Conservation (phyloP, 2,329 filamentous ascomycete species). For the Cladosporium velox region DNA sequence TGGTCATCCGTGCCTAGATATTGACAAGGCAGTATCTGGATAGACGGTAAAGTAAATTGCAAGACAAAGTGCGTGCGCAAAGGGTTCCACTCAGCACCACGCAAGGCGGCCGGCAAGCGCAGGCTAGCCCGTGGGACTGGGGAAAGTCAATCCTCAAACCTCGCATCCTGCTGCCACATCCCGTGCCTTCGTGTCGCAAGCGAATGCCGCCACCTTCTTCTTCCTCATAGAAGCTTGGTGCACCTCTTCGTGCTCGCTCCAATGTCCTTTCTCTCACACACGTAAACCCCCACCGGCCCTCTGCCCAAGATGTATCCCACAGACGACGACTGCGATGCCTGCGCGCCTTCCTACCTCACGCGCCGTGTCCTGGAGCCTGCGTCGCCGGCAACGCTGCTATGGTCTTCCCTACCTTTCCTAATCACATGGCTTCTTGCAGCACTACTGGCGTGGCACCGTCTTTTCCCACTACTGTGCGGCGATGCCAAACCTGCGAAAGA, state of each 20-base stretch:
- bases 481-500: constrained; percentile 55
- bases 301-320: constrained; percentile 40
- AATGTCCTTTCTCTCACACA: not conserved
- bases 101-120: not conserved
- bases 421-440: constrained; percentile 67
- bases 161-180: constrained; percentile 1
- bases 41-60: not conserved
- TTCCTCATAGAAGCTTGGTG: not conserved
- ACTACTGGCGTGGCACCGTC: constrained; percentile 63
- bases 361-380: constrained; percentile 43
- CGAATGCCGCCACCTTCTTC: constrained; percentile 1
- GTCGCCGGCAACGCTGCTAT: constrained; percentile 53
- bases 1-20: not conserved
- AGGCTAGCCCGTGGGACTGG: not conserved
- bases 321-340: constrained; percentile 56
- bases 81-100: not conserved
- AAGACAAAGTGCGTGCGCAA: not conserved
- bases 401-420: constrained; percentile 69
- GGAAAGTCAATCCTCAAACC: constrained; percentile 10
- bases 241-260: not conserved
- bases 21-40: not conserved
- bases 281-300: not conserved
- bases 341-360: constrained; percentile 55
- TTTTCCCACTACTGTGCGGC: constrained; percentile 72
- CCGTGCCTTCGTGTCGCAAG: not conserved